Percentiles rank a stretch among this genome's conserved stretches.
Conservation (phyloP, 75 land plant genomes). For the Chamaecyparis obtusa region DNA sequence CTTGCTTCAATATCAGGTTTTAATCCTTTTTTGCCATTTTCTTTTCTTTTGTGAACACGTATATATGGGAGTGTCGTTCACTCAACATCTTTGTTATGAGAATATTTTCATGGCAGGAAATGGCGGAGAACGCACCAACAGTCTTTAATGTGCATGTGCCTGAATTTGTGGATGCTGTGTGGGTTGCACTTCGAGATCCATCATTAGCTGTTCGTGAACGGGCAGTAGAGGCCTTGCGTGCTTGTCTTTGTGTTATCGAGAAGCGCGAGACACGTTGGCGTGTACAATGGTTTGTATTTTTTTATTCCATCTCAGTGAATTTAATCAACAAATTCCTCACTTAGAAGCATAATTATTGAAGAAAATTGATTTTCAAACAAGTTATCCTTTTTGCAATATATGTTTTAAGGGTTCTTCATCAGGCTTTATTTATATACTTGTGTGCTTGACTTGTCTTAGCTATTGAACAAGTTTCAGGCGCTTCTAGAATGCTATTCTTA, state of each 20-base stretch:
- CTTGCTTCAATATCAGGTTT: neutral
- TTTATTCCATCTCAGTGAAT: neutral
- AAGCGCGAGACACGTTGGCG: conserved; percentile 99
- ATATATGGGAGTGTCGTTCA: neutral
- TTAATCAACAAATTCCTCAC: neutral
- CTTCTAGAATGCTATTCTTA: neutral
- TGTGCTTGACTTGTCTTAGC: neutral
- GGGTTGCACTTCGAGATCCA: conserved; percentile 97
- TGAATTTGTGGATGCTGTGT: conserved; percentile 95
- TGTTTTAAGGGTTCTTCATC: neutral
- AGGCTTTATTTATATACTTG: neutral
- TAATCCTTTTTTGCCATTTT: neutral
- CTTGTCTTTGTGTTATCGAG: conserved; percentile 96
- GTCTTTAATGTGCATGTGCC: conserved; percentile 98
- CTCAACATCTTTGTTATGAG: neutral
- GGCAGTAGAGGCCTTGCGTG: conserved; percentile 97
- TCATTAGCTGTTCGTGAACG: conserved; percentile 74
- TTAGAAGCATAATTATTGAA: neutral
- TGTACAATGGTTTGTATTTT: conserved; percentile 83
- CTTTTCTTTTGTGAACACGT: neutral
- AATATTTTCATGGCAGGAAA: conserved; percentile 60
- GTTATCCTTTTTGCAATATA: neutral
- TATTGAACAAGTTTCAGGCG: neutral
- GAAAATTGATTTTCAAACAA: neutral
- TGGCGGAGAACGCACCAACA: conserved; percentile 99